phyloP scores from a whole-genome alignment of 192 early-diverging fungal genomes.

The Phycomyces nitens region DNA sequence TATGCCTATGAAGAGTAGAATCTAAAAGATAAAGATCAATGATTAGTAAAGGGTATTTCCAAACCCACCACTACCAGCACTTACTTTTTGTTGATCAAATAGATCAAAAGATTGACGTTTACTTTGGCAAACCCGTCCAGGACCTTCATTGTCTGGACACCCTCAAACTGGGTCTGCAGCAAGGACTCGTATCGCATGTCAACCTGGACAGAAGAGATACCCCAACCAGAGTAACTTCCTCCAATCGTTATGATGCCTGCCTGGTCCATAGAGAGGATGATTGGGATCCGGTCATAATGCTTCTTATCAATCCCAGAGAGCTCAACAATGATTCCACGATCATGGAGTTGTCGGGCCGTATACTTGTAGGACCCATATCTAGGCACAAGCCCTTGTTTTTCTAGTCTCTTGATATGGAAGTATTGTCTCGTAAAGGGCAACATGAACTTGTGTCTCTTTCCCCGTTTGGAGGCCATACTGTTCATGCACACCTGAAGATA shows the following conservation, averaged over 20 bases:
- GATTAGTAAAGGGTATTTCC: no score
- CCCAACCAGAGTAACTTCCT: slow-evolving; percentile 71
- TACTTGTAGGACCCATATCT: slow-evolving; percentile 98
- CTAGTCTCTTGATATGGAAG: slow-evolving; percentile 84
- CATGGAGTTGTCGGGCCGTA: slow-evolving; percentile 86
- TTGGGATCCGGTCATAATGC: slow-evolving; percentile 82
- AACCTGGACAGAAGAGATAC: slow-evolving; percentile 62
- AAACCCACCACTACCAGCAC: no score
- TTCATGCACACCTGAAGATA: slow-evolving; percentile 89
- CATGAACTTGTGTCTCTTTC: slow-evolving; percentile 64
- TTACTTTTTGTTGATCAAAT: slow-evolving; percentile 97
- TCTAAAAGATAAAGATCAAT: slow-evolving; percentile 1
- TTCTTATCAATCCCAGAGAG: slow-evolving; percentile 79
- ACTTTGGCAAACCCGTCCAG: slow-evolving; percentile 91
- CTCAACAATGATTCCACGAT: slow-evolving; percentile 88
- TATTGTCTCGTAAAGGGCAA: slow-evolving; percentile 94
- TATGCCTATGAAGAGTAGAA: slow-evolving; percentile 22
- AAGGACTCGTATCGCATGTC: slow-evolving; percentile 91
- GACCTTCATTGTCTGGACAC: slow-evolving; percentile 84
- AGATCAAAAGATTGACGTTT: slow-evolving; percentile 95
- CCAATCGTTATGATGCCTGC: slow-evolving; percentile 88
- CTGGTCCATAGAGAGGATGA: slow-evolving; percentile 91
- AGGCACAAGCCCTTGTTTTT: slow-evolving; percentile 84
- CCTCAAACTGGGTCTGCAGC: slow-evolving; percentile 92
- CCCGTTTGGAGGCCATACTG: slow-evolving; percentile 71